Conservation (phyloP, 1,139 yeast species). For the Zygoascus sp. region DNA sequence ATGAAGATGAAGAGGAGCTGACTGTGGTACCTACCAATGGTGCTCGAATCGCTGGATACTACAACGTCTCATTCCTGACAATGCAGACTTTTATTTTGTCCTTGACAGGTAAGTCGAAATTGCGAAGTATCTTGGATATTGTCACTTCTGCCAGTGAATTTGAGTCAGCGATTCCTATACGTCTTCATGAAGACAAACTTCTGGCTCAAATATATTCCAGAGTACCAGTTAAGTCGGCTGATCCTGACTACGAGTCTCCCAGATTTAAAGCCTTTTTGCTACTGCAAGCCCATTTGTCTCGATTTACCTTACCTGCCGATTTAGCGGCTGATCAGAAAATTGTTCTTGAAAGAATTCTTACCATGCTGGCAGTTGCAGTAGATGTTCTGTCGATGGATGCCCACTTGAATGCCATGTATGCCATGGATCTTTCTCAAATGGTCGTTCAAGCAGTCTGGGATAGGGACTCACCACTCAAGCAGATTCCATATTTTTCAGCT, state of each 20-base stretch:
- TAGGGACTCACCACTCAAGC: constrained; percentile 71
- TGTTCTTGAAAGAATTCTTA: constrained; percentile 48
- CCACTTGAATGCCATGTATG: constrained; percentile 65
- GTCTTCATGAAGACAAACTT: constrained; percentile 52
- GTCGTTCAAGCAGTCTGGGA: constrained; percentile 84
- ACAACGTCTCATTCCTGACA: constrained; percentile 59
- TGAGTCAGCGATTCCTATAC: constrained; percentile 50
- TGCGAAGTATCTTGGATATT: constrained; percentile 62
- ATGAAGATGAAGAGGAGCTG: constrained; percentile 41
- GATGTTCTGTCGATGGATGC: constrained; percentile 83
- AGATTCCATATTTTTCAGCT: constrained; percentile 65
- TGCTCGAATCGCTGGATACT: constrained; percentile 70
- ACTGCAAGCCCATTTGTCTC: constrained; percentile 75
- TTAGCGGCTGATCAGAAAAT: constrained; percentile 51
- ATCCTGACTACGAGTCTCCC: constrained; percentile 48
- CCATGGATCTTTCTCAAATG: constrained; percentile 90
- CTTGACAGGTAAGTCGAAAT: constrained; percentile 51
- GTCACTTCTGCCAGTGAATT: constrained; percentile 68
- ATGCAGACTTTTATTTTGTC: constrained; percentile 57
- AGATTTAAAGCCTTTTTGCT: constrained; percentile 67
- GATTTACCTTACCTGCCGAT: constrained; percentile 58
- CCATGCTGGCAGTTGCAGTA: constrained; percentile 60
- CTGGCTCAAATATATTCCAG: constrained; percentile 51
- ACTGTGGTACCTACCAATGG: constrained; percentile 59
- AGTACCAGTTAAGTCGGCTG: constrained; percentile 52